Conservation (phyloP, 257 asterid species). For the Jacaranda copaia region DNA sequence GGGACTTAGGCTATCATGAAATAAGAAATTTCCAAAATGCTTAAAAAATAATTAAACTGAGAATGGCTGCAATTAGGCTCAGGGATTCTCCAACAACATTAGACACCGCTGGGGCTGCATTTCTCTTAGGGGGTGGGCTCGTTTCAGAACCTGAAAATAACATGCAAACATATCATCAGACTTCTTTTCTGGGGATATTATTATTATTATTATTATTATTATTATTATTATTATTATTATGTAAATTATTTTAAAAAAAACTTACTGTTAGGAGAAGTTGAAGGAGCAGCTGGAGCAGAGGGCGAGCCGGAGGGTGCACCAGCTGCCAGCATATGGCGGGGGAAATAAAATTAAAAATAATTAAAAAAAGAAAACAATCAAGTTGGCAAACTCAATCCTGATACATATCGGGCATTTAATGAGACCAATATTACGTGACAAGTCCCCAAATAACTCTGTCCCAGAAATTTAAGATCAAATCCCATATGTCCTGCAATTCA, state of each 20-base stretch:
- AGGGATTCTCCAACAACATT: constrained; percentile 1
- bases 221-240: background rate
- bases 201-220: background rate
- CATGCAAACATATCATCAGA: background rate
- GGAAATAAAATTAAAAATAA: no score
- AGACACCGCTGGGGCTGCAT: background rate
- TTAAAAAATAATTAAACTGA: constrained; percentile 22
- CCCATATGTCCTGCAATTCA: no score
- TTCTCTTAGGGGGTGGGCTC: background rate
- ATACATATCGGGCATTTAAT: no score
- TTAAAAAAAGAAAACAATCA: background rate
- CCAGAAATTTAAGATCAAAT: no score
- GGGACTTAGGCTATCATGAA: background rate
- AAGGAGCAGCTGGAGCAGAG: constrained; percentile 23
- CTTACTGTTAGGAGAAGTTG: constrained; percentile 29
- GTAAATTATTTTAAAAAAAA: background rate
- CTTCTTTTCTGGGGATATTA: background rate
- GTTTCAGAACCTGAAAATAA: background rate
- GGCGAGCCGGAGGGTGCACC: constrained; percentile 18
- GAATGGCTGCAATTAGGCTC: constrained; percentile 9
- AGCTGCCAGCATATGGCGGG: background rate
- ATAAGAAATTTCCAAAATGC: constrained; percentile 1
- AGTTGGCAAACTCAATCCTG: background rate
- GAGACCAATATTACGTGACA: no score
- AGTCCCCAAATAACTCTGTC: background rate